These are phyloP conservation scores for Candida ficus DNA, from an alignment of 805 yeast genomes.

Conservation along the genomic window DNA sequence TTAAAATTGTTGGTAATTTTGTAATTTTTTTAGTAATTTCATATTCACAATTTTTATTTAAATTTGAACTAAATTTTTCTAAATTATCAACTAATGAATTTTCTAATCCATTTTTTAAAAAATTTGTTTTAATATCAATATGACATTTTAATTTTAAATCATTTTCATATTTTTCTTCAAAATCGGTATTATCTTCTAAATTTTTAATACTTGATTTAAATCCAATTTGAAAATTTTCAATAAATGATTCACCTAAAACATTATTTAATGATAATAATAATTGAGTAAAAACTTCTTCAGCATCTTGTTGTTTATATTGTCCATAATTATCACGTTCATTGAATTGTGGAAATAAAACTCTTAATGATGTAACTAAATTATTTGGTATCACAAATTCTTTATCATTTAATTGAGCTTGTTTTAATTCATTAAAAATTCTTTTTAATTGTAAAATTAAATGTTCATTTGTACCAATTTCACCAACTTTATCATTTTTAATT, in stretches of 20 bases:
- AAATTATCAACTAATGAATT: conserved; percentile 70
- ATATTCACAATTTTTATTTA: conserved; percentile 68
- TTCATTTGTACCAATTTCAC: conserved; percentile 31
- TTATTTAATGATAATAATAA: conserved; percentile 49
- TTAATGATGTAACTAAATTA: conserved; percentile 56
- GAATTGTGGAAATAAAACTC: conserved; percentile 80
- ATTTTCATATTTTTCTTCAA: conserved; percentile 45
- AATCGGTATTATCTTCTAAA: conserved; percentile 46
- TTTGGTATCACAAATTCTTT: conserved; percentile 50
- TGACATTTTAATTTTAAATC: conserved; percentile 83
- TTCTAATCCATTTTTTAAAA: conserved; percentile 76
- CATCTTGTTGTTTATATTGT: conserved; percentile 90
- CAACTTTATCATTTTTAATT: conserved; percentile 38
- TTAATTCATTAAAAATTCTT: conserved; percentile 36
- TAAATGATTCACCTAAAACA: conserved; percentile 42
- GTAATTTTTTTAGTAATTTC: conserved; percentile 55
- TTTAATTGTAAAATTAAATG: conserved; percentile 44
- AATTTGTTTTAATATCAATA: conserved; percentile 79
- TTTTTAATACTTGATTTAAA: conserved; percentile 64
- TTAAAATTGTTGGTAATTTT: conserved; percentile 79
- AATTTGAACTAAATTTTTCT: conserved; percentile 68
- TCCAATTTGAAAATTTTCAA: conserved; percentile 58
- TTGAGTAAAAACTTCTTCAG: conserved; percentile 92
- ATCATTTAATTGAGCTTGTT: conserved; percentile 31
- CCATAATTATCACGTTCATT: conserved; percentile 73